Percentiles rank a stretch among this genome's conserved stretches.
These are phyloP conservation scores for Fusarium hostae DNA, from an alignment of 2,329 filamentous ascomycete species.

Conservation along the genomic window DNA sequence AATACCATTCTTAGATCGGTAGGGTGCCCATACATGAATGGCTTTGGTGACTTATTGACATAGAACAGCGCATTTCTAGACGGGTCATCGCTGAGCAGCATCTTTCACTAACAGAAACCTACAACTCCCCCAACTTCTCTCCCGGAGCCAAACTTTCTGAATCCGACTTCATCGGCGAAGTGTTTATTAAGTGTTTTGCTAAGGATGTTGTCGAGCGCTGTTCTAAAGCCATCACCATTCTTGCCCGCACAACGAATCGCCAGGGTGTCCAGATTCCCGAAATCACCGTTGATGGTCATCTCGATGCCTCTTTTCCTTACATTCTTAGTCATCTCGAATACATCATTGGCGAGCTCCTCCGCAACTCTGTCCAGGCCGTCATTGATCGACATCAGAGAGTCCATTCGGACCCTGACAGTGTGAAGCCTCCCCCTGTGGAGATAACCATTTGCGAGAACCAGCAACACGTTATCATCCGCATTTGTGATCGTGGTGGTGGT, in stretches of 20 bases:
- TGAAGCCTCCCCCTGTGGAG: constrained; percentile 81
- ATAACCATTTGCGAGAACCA: constrained; percentile 93
- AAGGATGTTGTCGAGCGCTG: constrained; percentile 89
- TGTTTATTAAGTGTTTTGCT: constrained; percentile 92
- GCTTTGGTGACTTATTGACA: not conserved
- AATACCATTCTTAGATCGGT: constrained; percentile 91
- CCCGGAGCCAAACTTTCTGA: constrained; percentile 78
- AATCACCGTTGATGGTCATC: constrained; percentile 84
- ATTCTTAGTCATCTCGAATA: constrained; percentile 97
- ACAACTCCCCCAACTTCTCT: constrained; percentile 89
- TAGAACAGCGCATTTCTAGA: constrained; percentile 82
- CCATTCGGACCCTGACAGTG: constrained; percentile 44
- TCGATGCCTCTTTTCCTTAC: constrained; percentile 92
- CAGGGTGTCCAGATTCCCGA: constrained; percentile 78
- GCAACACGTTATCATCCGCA: constrained; percentile 94
- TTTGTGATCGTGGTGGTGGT: constrained; percentile 95
- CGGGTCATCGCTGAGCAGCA: constrained; percentile 98
- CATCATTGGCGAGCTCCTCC: constrained; percentile 92
- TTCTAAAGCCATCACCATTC: constrained; percentile 77
- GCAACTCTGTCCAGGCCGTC: constrained; percentile 93
- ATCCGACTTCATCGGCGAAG: constrained; percentile 91
- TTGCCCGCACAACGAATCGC: constrained; percentile 81
- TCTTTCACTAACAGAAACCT: constrained; percentile 92
- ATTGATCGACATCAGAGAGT: constrained; percentile 74
- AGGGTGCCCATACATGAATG: constrained; percentile 48